Evolutionary conservation across 208 protist genomes (phyloP), one percentile per base, ranked within the genome.

Genomic region (Balamuthia mandrillaris): DNA sequence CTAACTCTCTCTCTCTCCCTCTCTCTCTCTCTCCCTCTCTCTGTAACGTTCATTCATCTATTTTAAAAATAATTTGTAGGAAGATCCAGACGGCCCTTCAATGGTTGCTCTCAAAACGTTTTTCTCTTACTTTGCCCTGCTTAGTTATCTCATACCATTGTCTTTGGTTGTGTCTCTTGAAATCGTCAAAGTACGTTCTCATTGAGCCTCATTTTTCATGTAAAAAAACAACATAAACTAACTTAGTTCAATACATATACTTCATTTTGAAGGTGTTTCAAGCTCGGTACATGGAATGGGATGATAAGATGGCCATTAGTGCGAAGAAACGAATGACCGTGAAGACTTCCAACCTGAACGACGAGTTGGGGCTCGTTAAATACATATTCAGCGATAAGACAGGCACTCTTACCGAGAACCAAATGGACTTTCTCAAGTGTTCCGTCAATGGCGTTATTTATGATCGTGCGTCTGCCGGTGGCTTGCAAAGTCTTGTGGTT

Each of bases 381-480:
- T 84, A 91, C 61, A 47, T 93, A 10, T 93, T 93, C 44, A 84
- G 54, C n/a, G 91, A 93, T 68, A 93, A 93, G 44, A 93, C 91
- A 0, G 91, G 91, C 37, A 93, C 91, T 39, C 70, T 93, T 0
- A 93, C 91, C 27, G 79, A 90, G 44, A 93, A 93, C 29, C 65
- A 81, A 18, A 93, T 93, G 91, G 14, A 85, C 9, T 92, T 93
- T 52, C 31, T n/a, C 21, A 85, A 87, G 27, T 92, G 88, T 47
- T 93, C 88, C 41, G 86, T 93, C 29, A 54, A 60, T 37, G 90
- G 88, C 14, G 21, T n/a, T 16, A n/a, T 29, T 44, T 75, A 75
- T 31, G 65, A 75, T 3, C 29, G 52, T 21, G 65, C 45, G 45
- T 51, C 6, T 70, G 24, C 89, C 79, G 77, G 60, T 42, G 66